Conservation (phyloP, 208 protist genomes). For the Lotmaria passim region DNA sequence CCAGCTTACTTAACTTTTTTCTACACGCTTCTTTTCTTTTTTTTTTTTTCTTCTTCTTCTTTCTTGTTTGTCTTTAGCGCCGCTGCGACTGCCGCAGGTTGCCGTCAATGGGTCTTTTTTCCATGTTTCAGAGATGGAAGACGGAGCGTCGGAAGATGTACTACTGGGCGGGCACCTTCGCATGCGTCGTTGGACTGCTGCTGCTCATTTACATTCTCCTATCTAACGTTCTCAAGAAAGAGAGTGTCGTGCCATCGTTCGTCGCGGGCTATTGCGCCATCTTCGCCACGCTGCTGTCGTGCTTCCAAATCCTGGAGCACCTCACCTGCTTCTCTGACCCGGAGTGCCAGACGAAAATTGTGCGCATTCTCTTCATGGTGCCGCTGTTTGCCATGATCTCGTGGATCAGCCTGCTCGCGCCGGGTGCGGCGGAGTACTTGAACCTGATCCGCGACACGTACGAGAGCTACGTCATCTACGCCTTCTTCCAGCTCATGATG, state of each 20-base stretch:
- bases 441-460: constrained; percentile 92
- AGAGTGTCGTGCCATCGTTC: constrained; percentile 73
- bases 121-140: constrained; percentile 28
- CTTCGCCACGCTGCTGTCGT: constrained; percentile 85
- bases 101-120: constrained; percentile 35
- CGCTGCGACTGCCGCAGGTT: neutral
- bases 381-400: constrained; percentile 91
- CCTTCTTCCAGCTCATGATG: constrained; percentile 94
- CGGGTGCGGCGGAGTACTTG: constrained; percentile 83
- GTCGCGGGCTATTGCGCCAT: constrained; percentile 90
- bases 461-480: constrained; percentile 95
- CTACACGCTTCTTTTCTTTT: neutral
- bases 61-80: neutral
- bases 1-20: no score
- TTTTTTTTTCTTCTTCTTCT: neutral
- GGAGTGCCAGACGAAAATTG: constrained; percentile 91
- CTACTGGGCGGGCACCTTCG: constrained; percentile 85
- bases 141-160: constrained; percentile 82
- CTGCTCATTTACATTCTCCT: constrained; percentile 72
- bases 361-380: constrained; percentile 95
- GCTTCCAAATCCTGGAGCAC: constrained; percentile 92
- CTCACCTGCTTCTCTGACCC: constrained; percentile 90
- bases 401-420: constrained; percentile 79
- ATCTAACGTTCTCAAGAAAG: constrained; percentile 43
- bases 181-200: constrained; percentile 75